A percentile compares a stretch with the other conserved stretches of the same genome.
These are phyloP conservation scores for Plasmodium sp. DNA, from an alignment of 169 alveolate genomes.

Conservation along the genomic window DNA sequence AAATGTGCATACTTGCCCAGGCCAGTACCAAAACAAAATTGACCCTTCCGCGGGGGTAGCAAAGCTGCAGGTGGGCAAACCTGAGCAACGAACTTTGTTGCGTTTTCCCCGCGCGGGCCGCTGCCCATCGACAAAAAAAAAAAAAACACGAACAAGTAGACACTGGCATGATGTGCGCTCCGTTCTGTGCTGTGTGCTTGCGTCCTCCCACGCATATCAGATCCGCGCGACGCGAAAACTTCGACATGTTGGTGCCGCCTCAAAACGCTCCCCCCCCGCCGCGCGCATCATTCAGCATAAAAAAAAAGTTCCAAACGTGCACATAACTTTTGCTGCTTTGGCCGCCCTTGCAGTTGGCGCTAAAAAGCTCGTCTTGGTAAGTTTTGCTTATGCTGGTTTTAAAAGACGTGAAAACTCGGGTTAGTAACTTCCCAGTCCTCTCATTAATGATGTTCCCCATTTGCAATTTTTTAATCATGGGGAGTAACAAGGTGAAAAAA, in stretches of 20 bases:
- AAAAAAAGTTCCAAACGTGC: constrained; percentile 11
- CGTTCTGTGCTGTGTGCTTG: not conserved
- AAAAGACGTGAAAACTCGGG: not conserved
- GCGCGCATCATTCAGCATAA: not conserved
- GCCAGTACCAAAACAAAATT: no score
- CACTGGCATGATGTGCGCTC: not conserved
- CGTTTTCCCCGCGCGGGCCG: no score
- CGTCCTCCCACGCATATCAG: not conserved
- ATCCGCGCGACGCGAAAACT: not conserved
- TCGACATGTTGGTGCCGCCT: not conserved
- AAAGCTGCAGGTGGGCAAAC: no score
- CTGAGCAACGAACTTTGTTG: no score
- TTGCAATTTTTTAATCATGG: constrained; percentile 15
- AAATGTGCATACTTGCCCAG: no score
- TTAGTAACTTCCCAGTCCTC: not conserved
- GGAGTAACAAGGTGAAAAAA: constrained; percentile 4
- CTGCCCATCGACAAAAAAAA: no score
- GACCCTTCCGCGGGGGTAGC: no score
- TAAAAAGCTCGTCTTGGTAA: constrained; percentile 11
- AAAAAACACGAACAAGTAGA: not conserved
- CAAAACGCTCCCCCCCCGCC: not conserved
- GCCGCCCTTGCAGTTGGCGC: not conserved
- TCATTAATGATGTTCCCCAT: not conserved
- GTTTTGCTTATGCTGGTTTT: constrained; percentile 4
- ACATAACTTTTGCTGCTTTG: not conserved